Conservation (phyloP, 2,329 filamentous ascomycete species). For the Penicillium sp. region DNA sequence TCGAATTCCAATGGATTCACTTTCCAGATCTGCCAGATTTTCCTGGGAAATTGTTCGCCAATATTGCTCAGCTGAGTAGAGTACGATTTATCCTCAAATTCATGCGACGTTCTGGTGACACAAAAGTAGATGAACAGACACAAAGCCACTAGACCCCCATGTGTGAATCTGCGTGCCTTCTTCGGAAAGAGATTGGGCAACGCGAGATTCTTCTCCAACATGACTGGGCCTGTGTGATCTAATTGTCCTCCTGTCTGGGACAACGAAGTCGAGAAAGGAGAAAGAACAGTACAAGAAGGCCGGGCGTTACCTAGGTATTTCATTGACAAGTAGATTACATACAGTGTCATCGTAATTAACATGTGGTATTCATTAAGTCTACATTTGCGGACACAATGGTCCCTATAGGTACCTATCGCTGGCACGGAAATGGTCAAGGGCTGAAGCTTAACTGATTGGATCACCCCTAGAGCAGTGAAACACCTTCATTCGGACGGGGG, state of each 20-base stretch:
- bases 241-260: conserved; percentile 31
- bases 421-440: background rate
- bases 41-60: conserved; percentile 47
- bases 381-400: background rate
- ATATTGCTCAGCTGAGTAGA: background rate
- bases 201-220: conserved; percentile 3
- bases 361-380: background rate
- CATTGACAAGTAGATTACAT: background rate
- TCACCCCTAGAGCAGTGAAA: background rate
- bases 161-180: conserved; percentile 5
- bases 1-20: conserved; percentile 59
- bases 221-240: background rate
- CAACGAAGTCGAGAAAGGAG: conserved; percentile 46
- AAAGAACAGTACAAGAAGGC: background rate
- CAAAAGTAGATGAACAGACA: conserved; percentile 3
- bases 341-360: conserved; percentile 1
- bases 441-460: background rate
- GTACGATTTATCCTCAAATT: background rate
- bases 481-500: background rate
- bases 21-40: conserved; percentile 74
- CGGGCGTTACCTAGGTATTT: background rate
- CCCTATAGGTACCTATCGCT: background rate
- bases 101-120: background rate
- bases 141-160: conserved; percentile 3
- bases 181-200: conserved; percentile 1